Evolutionary conservation across 2,329 filamentous ascomycete species (phyloP), one percentile per base, ranked within the genome.

Genomic region (Microsporum ferrugineum): DNA sequence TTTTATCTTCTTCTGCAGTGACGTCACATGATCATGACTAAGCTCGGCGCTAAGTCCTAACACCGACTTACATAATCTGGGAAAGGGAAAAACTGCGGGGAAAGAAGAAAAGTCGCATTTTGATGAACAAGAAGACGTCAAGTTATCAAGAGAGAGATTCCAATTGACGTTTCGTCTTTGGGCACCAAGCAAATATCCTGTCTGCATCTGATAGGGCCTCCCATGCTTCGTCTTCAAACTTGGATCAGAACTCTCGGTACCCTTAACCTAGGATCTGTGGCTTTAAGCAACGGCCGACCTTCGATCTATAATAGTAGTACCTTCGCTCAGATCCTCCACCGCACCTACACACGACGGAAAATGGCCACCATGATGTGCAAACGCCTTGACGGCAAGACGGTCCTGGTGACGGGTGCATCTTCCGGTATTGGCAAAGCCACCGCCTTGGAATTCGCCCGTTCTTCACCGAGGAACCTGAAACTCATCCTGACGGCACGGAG

Each of bases 391-490:
- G 91, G 91, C 82, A 97, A 97, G 79, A 97, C 91, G 3, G 80
- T 97, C 62, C 76, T 97, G 61, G 83, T 99, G 65, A 97, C 94
- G 3, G 94, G 94, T 61, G 94, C 94, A 36, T 94, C 88, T 2
- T 95, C 90, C 23, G 94, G 94, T 64, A 97, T 99, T 74, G 94
- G 94, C 29, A 84, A 69, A 62, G 76, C 73, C 65, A 78, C 76
- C 56, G 94, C 92, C n/a, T 79, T 94, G 66, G 94, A 97, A 75
- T 99, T 97, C 71, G 94, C 94, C 31, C 85, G 89, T 61, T 92
- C 91, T 1, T 83, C 88, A 27, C 90, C 90, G 5, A 81, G 85
- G 61, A 82, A 88, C 72, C 80, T 97, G 66, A 90, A 88, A 72
- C 81, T 99, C 58, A 85, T 97, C 67, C 76, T 97, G 62, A 94